Evolutionary conservation across 116 monocot genomes (phyloP).

Genomic region (Posidonia oceanica): DNA sequence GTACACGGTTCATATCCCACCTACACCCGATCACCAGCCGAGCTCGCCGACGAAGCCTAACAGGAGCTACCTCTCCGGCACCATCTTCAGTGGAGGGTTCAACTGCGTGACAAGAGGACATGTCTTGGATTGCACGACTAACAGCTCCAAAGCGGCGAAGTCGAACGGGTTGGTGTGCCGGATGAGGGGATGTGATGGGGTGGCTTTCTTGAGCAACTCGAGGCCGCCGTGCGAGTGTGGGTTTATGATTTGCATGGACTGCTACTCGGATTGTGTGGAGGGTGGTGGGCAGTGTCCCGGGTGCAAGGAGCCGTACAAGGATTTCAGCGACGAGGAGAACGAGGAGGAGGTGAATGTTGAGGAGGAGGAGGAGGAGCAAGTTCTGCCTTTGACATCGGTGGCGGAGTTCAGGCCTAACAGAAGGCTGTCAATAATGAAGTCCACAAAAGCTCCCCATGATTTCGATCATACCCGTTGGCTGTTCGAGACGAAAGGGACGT

Average conservation of each 20-base stretch:
- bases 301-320: conserved; percentile 66
- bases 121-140: conserved; percentile 35
- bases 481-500: conserved; percentile 93
- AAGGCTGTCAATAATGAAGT: conserved; percentile 58
- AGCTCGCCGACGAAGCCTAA: conserved; percentile 12
- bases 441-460: conserved; percentile 40
- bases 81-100: conserved; percentile 90
- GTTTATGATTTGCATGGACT: conserved; percentile 74
- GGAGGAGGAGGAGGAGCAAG: conserved; percentile 20
- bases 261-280: conserved; percentile 49
- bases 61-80: conserved; percentile 76
- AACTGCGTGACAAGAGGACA: conserved; percentile 71
- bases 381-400: conserved; percentile 61
- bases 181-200: conserved; percentile 83
- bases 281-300: conserved; percentile 58
- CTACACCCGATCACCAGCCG: conserved; percentile 61
- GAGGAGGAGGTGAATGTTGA: conserved; percentile 18
- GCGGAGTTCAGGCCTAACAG: conserved; percentile 29
- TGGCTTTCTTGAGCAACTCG: conserved; percentile 22
- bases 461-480: conserved; percentile 92
- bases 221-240: conserved; percentile 76
- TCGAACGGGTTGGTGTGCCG: conserved; percentile 32
- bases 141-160: conserved; percentile 8
- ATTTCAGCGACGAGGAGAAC: conserved; percentile 5
- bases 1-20: conserved; percentile 95